Evolutionary conservation across 1,284 basidiomycete species (phyloP).

Genomic region (Heliocybe sulcata): DNA sequence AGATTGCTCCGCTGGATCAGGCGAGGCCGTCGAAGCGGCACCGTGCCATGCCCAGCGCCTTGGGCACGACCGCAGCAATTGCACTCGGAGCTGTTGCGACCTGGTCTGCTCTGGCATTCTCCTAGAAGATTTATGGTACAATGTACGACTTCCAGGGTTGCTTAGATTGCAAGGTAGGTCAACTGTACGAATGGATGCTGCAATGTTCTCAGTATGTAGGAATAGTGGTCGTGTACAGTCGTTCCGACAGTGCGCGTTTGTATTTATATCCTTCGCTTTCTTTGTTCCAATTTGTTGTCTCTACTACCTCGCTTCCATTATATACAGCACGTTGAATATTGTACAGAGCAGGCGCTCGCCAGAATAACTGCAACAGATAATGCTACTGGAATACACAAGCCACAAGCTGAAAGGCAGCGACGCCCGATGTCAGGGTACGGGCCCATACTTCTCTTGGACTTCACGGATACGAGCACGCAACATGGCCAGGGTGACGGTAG

Average conservation of each 20-base stretch:
- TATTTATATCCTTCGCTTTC: too few relatives aligned
- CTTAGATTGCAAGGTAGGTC: background rate
- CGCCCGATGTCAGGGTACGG: background rate
- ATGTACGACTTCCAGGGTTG: background rate
- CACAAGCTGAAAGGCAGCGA: background rate
- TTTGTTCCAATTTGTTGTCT: too few relatives aligned
- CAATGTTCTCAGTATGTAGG: too few relatives aligned
- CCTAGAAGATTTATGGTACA: background rate
- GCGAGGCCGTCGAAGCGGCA: background rate
- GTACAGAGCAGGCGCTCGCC: background rate
- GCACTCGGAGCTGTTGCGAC: background rate
- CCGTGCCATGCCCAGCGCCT: background rate
- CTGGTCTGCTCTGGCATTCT: background rate
- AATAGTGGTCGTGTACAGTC: too few relatives aligned
- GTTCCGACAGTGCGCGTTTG: too few relatives aligned
- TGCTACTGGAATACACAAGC: background rate
- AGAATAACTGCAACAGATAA: background rate
- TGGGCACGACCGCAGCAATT: background rate
- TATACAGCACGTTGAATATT: background rate
- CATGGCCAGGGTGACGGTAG: background rate
- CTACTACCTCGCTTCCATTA: background rate
- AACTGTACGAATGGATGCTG: background rate
- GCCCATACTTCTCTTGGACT: background rate
- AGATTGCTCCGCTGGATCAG: background rate
- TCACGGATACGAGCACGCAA: background rate